These are phyloP conservation scores for Micractinium sp. DNA, from an alignment of 139 green algal genomes.

Conservation along the genomic window DNA sequence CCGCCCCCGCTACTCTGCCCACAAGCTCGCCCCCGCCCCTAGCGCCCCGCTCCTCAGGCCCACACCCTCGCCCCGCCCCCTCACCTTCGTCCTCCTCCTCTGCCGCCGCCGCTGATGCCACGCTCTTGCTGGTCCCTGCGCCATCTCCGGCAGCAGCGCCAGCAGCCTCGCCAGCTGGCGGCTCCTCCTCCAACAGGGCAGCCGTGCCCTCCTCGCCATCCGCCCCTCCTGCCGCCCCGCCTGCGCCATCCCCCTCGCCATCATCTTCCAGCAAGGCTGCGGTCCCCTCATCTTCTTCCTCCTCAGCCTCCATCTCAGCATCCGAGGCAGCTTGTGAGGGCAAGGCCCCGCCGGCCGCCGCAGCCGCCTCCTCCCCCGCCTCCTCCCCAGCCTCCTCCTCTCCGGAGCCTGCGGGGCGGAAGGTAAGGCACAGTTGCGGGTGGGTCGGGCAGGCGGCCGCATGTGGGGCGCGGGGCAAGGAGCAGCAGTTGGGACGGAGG, in stretches of 20 bases:
- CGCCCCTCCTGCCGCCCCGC: not conserved
- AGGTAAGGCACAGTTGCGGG: not conserved
- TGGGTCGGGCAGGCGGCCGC: not conserved
- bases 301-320: not conserved
- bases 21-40: slow-evolving; percentile 14
- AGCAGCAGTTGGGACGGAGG: too few species aligned
- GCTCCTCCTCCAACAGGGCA: not conserved
- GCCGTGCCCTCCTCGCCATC: not conserved
- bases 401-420: not conserved
- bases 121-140: slow-evolving; percentile 6
- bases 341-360: not conserved
- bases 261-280: slow-evolving; percentile 21
- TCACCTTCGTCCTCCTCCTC: slow-evolving; percentile 27
- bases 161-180: too few species aligned
- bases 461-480: not conserved
- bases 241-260: not conserved
- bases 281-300: slow-evolving; percentile 7
- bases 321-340: not conserved
- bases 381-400: not conserved
- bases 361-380: not conserved
- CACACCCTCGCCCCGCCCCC: slow-evolving; percentile 17
- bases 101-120: not conserved
- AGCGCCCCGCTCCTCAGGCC: not conserved
- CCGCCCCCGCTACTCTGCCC: not conserved
- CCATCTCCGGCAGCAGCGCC: not conserved